phyloP scores from a whole-genome alignment of 768 basidiomycete species.

The Cystofilobasidium ferigula region DNA sequence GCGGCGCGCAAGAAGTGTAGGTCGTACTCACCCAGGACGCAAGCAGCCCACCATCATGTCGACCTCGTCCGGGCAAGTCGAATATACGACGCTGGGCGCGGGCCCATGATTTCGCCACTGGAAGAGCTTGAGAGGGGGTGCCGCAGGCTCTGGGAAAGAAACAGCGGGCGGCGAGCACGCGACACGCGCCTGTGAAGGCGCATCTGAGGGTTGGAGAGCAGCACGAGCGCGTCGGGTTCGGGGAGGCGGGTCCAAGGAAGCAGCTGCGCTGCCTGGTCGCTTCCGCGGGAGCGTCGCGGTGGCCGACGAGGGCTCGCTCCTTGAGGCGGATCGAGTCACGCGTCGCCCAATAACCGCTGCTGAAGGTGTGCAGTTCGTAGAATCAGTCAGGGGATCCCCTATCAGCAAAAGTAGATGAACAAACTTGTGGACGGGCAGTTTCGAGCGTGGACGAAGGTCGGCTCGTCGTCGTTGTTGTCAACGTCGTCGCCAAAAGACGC shows the following conservation, averaged over 20 bases:
- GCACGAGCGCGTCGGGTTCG: neutral
- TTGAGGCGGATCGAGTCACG: no score
- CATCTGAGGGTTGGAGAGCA: neutral
- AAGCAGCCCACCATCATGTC: neutral
- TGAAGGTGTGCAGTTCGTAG: no score
- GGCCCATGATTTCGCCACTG: neutral
- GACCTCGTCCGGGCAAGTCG: neutral
- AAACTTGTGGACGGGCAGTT: neutral
- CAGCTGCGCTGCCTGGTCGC: no score
- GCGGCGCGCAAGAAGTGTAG: no score
- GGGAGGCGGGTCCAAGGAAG: neutral
- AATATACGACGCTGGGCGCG: neutral
- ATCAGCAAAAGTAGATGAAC: neutral
- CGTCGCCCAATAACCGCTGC: no score
- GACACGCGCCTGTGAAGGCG: no score
- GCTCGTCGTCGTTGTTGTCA: neutral
- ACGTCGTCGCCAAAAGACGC: neutral
- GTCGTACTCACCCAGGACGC: neutral
- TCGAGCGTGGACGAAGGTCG: neutral
- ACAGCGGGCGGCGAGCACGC: neutral
- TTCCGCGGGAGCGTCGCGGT: no score
- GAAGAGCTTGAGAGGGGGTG: neutral
- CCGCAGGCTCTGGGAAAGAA: neutral
- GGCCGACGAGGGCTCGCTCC: no score
- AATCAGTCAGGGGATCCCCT: no score